Percentiles rank a stretch among this genome's conserved stretches.
phyloP scores from a whole-genome alignment of 176 grass and related monocot genomes.

The Triticum dicoccoides region DNA sequence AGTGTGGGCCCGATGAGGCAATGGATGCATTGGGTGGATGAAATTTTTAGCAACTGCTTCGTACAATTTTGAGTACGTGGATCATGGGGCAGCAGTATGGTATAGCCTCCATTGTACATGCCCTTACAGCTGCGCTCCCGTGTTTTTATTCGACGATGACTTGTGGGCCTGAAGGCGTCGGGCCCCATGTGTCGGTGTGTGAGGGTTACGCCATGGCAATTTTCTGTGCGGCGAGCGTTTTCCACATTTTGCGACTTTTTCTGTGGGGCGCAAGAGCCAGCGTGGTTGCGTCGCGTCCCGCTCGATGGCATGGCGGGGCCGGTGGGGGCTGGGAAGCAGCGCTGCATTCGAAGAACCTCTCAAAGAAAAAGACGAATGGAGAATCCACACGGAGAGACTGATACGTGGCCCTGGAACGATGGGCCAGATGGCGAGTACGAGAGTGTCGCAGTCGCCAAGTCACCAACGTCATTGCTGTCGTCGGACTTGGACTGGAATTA shows the following conservation, averaged over 20 bases:
- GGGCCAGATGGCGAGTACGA: neutral
- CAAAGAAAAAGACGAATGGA: neutral
- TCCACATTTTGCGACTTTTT: neutral
- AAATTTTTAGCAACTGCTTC: too few species aligned
- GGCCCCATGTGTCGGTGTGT: neutral
- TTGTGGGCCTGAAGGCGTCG: neutral
- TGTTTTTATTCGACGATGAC: neutral
- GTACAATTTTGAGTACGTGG: too few species aligned
- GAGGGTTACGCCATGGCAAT: neutral
- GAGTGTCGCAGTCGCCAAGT: too few species aligned
- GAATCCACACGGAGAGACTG: neutral
- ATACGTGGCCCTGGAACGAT: neutral
- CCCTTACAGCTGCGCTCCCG: neutral
- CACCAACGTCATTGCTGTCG: neutral
- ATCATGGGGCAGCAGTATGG: too few species aligned
- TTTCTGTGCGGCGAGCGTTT: neutral
- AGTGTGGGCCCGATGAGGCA: too few species aligned
- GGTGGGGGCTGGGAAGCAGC: neutral
- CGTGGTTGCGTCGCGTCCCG: neutral
- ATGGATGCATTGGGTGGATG: too few species aligned
- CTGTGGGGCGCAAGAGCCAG: neutral
- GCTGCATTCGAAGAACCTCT: neutral
- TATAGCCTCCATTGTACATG: too few species aligned
- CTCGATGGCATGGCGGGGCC: too few species aligned
- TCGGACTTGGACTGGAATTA: neutral